Conservation (phyloP, 2,329 filamentous ascomycete genomes). For the Aspergillus intermedius region DNA sequence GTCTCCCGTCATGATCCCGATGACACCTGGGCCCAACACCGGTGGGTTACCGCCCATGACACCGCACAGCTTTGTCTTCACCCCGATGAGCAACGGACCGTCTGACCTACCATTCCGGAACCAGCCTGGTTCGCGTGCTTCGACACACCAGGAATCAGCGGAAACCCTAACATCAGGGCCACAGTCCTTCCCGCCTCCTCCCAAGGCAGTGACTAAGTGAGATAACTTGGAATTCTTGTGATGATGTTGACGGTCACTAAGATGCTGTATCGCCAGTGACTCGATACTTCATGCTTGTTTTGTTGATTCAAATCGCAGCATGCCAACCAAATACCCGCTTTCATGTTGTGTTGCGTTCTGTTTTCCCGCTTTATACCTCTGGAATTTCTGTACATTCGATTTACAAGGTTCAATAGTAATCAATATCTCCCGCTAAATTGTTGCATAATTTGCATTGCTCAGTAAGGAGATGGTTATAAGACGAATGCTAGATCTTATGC, state of each 20-base stretch:
- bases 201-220: constrained; percentile 28
- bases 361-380: constrained; percentile 12
- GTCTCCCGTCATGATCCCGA: constrained; percentile 29
- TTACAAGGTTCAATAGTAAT: background rate
- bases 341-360: background rate
- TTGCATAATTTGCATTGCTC: too few relatives aligned
- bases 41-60: constrained; percentile 33
- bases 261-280: too few relatives aligned
- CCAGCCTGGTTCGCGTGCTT: constrained; percentile 15
- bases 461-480: background rate
- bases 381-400: background rate
- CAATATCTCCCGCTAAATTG: background rate
- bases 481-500: background rate
- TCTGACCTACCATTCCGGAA: constrained; percentile 37
- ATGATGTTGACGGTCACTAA: too few relatives aligned
- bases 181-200: constrained; percentile 28
- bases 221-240: background rate
- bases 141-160: constrained; percentile 15
- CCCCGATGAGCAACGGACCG: constrained; percentile 30
- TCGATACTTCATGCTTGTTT: too few relatives aligned
- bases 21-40: constrained; percentile 23
- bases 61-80: constrained; percentile 39
- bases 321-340: too few relatives aligned
- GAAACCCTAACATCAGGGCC: constrained; percentile 12
- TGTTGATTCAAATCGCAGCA: too few relatives aligned